These are phyloP conservation scores for Candida krabiensis DNA, from an alignment of 805 yeast genomes.

Conservation along the genomic window DNA sequence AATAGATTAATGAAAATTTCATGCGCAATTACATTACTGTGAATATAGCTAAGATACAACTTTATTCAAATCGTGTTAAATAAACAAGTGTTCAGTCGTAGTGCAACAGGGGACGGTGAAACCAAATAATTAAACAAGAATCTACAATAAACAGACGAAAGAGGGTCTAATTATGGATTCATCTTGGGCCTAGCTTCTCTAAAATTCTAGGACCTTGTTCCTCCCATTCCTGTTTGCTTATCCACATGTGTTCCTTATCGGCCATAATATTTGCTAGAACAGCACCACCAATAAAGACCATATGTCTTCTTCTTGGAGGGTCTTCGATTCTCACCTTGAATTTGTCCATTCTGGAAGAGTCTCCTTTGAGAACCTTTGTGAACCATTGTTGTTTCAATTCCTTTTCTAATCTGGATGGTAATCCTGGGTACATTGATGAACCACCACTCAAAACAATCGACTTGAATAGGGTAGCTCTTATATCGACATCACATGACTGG, in stretches of 20 bases:
- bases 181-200: slow-evolving; percentile 90
- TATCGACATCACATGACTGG: slow-evolving; percentile 93
- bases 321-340: slow-evolving; percentile 97
- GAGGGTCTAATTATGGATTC: no score
- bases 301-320: slow-evolving; percentile 97
- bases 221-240: slow-evolving; percentile 94
- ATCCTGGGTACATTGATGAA: slow-evolving; percentile 97
- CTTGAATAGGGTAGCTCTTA: slow-evolving; percentile 82
- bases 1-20: no score
- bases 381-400: slow-evolving; percentile 97
- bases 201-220: slow-evolving; percentile 90
- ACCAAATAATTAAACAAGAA: no score
- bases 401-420: slow-evolving; percentile 92
- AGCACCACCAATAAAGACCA: slow-evolving; percentile 99
- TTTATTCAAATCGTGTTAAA: no score
- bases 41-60: no score
- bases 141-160: no score
- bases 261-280: slow-evolving; percentile 98
- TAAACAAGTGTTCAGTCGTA: no score
- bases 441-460: slow-evolving; percentile 97
- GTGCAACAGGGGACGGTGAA: no score
- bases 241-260: slow-evolving; percentile 98
- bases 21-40: no score
- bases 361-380: slow-evolving; percentile 81
- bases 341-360: slow-evolving; percentile 81